Percentiles rank a stretch among this genome's conserved stretches.
These are phyloP conservation scores for Solanum commersonii DNA, from an alignment of 257 asterid species.

Conservation along the genomic window DNA sequence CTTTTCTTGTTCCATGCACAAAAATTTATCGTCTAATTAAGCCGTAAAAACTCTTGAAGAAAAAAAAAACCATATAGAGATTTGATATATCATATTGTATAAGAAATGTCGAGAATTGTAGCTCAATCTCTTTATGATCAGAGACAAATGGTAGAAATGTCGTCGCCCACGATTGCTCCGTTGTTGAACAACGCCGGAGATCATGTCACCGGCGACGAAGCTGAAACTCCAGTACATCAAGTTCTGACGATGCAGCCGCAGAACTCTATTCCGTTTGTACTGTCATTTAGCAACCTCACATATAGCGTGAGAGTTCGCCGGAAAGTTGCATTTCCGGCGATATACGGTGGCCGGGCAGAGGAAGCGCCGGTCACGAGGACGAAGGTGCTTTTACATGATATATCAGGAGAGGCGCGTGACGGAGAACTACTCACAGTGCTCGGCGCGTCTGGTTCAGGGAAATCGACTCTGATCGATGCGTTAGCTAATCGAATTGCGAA, in stretches of 20 bases:
- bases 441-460: constrained; percentile 46
- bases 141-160: constrained; percentile 3
- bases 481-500: constrained; percentile 28
- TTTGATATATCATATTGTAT: neutral
- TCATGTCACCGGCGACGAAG: constrained; percentile 17
- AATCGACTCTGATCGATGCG: constrained; percentile 40
- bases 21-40: neutral
- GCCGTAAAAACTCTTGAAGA: neutral
- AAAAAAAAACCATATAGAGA: neutral
- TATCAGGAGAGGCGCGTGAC: constrained; percentile 40
- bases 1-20: neutral
- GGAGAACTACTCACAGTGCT: constrained; percentile 39
- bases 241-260: constrained; percentile 31
- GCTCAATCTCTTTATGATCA: constrained; percentile 9
- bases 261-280: constrained; percentile 39
- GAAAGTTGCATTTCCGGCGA: neutral
- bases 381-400: constrained; percentile 19
- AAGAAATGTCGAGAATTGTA: constrained; percentile 18
- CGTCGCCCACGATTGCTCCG: constrained; percentile 35
- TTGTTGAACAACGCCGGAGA: constrained; percentile 31
- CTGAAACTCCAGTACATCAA: constrained; percentile 37
- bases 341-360: neutral
- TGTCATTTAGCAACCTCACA: constrained; percentile 49
- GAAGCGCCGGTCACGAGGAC: constrained; percentile 4
- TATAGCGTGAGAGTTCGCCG: constrained; percentile 34